phyloP scores from a whole-genome alignment of 2,329 filamentous ascomycete species.

The Exophiala spinifera region DNA sequence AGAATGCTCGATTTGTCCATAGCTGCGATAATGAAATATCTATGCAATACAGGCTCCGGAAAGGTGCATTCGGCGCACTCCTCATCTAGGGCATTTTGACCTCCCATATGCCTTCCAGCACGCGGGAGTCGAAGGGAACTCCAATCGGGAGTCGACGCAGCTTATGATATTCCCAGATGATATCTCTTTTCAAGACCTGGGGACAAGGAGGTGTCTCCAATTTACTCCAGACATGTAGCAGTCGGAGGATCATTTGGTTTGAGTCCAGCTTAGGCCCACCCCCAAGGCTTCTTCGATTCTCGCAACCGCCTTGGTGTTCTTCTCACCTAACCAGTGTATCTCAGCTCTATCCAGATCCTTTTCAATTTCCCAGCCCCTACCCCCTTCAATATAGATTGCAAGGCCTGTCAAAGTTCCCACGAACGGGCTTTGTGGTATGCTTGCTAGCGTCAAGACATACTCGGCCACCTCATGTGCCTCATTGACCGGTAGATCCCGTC shows the following conservation, averaged over 20 bases:
- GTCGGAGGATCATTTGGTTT: neutral
- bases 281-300: neutral
- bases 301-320: conserved; percentile 5
- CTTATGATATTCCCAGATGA: no score
- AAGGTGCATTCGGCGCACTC: neutral
- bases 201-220: no score
- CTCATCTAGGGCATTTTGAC: neutral
- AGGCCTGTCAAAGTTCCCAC: conserved; percentile 35
- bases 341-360: conserved; percentile 39
- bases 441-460: neutral
- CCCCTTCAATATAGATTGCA: conserved; percentile 44
- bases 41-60: neutral
- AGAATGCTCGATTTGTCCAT: neutral
- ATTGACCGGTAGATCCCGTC: conserved; percentile 39
- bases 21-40: neutral
- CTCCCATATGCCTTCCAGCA: neutral
- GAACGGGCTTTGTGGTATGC: neutral
- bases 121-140: neutral
- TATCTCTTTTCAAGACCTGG: no score
- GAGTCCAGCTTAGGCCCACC: neutral
- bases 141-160: neutral
- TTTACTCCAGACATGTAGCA: neutral
- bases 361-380: conserved; percentile 44
- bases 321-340: conserved; percentile 43
- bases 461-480: conserved; percentile 38